Conservation (phyloP, 177 flowering plant species). For the Vitis hybrid region DNA sequence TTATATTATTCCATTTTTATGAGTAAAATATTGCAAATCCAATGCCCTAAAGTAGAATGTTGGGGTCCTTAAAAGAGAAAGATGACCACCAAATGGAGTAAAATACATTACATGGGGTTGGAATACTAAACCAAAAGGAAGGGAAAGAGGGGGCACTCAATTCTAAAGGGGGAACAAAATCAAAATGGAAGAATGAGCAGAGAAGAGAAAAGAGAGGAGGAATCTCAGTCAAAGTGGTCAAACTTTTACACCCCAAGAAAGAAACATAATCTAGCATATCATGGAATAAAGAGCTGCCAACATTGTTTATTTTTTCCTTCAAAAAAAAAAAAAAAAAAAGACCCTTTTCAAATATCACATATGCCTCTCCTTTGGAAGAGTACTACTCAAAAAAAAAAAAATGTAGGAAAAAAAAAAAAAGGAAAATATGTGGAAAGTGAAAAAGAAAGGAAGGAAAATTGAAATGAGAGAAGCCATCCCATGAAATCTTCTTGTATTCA, state of each 20-base stretch:
- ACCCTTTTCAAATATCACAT: neutral
- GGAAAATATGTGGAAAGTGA: no score
- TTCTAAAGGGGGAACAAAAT: conserved; percentile 29
- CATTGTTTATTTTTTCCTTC: conserved; percentile 9
- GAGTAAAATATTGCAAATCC: neutral
- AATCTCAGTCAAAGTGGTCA: conserved; percentile 38
- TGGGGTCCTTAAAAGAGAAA: neutral
- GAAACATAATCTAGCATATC: conserved; percentile 11
- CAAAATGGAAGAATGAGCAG: conserved; percentile 30
- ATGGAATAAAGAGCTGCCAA: conserved; percentile 16
- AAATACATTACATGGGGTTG: neutral
- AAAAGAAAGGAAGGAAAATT: neutral
- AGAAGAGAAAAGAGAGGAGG: conserved; percentile 1
- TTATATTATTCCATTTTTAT: no score
- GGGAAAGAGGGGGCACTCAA: conserved; percentile 25
- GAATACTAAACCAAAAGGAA: neutral
- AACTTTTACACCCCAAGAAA: conserved; percentile 26
- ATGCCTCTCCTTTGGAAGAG: neutral
- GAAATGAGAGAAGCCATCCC: neutral
- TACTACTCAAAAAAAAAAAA: neutral
- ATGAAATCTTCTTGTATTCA: conserved; percentile 1
- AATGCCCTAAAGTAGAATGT: conserved; percentile 12
- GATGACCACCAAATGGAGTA: neutral
- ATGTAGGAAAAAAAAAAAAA: no score
- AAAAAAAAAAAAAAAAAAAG: neutral